Percentiles rank a stretch among this genome's conserved stretches.
phyloP scores from a whole-genome alignment of 129 eudicot species.

The Flaveria linearis region DNA sequence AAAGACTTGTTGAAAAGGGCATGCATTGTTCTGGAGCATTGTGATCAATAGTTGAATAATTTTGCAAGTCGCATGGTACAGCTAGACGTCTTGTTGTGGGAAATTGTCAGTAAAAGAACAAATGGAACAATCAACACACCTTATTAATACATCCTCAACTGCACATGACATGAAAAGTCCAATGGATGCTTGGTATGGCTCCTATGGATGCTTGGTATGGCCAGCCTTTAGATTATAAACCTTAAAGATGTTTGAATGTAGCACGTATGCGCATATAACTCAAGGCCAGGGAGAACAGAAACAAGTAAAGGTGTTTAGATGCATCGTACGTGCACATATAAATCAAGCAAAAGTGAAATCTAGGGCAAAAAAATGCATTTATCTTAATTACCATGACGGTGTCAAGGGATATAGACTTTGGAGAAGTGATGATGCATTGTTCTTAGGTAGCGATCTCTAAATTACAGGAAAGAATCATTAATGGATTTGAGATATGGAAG shows the following conservation, averaged over 20 bases:
- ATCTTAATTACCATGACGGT: too few species aligned
- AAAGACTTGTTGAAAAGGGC: neutral
- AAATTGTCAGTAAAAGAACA: neutral
- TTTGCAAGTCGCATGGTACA: neutral
- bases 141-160: neutral
- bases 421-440: too few species aligned
- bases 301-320: neutral
- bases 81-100: neutral
- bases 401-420: neutral
- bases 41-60: neutral
- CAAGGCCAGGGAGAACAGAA: neutral
- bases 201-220: neutral
- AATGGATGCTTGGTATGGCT: too few species aligned
- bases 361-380: neutral
- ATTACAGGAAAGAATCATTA: too few species aligned
- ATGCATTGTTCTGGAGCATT: neutral
- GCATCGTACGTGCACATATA: neutral
- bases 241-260: neutral
- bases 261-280: neutral
- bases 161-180: neutral
- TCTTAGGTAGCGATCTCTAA: too few species aligned
- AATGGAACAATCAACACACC: neutral
- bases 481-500: too few species aligned
- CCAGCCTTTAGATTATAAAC: constrained; percentile 2
- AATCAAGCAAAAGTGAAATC: neutral